A percentile compares a stretch with the other conserved stretches of the same genome.
phyloP scores from a whole-genome alignment of 208 protist genomes.

The Trypanosoma mega region DNA sequence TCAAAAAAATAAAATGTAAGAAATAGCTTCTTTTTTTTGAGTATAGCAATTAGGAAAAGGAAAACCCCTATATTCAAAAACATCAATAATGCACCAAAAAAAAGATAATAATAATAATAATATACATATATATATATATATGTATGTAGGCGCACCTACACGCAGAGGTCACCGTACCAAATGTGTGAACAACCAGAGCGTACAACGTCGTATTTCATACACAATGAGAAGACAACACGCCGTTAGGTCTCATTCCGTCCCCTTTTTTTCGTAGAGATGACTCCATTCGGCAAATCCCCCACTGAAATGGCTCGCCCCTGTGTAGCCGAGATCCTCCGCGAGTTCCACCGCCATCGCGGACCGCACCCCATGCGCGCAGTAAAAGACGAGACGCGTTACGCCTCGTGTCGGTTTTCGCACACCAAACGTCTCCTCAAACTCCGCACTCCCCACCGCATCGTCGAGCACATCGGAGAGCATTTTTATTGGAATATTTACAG shows the following conservation, averaged over 20 bases:
- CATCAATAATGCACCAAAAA: background rate
- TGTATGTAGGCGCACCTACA: too few species aligned
- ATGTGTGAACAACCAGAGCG: too few species aligned
- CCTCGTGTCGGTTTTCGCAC: constrained; percentile 37
- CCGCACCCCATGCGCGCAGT: constrained; percentile 70
- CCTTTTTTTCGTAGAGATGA: background rate
- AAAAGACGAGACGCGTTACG: constrained; percentile 61
- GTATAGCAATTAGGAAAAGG: too few species aligned
- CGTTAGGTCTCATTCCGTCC: too few species aligned
- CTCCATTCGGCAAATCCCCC: constrained; percentile 72
- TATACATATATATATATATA: too few species aligned
- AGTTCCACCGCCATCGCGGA: constrained; percentile 65
- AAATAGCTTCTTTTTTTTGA: too few species aligned
- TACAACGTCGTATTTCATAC: too few species aligned
- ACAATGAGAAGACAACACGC: too few species aligned
- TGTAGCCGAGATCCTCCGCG: constrained; percentile 59
- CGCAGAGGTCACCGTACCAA: too few species aligned
- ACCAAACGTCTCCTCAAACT: constrained; percentile 53
- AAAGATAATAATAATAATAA: constrained; percentile 4
- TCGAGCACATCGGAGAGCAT: constrained; percentile 44
- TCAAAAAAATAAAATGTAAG: constrained; percentile 16
- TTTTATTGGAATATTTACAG: constrained; percentile 66
- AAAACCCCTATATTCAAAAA: too few species aligned
- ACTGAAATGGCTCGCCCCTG: constrained; percentile 43
- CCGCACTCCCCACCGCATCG: constrained; percentile 38